Conservation (phyloP, 768 basidiomycete species). For the Cystoderma amianthinum region DNA sequence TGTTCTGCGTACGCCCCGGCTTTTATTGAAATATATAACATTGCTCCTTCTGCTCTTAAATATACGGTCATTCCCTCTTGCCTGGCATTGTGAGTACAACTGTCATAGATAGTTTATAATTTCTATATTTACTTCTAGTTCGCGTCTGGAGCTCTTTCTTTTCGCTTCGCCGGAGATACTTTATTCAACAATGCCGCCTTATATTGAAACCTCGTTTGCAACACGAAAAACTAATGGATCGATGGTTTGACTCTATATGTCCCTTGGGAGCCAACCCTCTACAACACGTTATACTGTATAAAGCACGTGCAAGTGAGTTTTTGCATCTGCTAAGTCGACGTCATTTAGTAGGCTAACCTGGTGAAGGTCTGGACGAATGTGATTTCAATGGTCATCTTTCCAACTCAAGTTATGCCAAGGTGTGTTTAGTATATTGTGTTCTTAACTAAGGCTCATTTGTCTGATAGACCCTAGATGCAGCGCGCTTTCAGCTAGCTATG, state of each 20-base stretch:
- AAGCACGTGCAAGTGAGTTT: slow-evolving; percentile 52
- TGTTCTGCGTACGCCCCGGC: no score
- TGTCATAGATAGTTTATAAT: not conserved
- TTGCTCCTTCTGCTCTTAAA: no score
- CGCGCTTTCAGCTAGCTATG: slow-evolving; percentile 1
- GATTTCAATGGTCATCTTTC: slow-evolving; percentile 74
- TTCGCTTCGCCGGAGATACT: slow-evolving; percentile 21
- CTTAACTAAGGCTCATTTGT: no score
- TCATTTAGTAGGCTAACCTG: no score
- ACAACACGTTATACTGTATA: slow-evolving; percentile 29
- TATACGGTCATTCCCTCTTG: slow-evolving; percentile 51
- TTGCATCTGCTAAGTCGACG: no score
- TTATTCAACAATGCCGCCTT: slow-evolving; percentile 23
- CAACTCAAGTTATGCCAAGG: slow-evolving; percentile 79
- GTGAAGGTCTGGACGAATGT: slow-evolving; percentile 63
- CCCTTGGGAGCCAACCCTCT: slow-evolving; percentile 59
- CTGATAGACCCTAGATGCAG: slow-evolving; percentile 2
- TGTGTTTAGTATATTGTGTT: no score
- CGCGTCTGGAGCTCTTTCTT: slow-evolving; percentile 48
- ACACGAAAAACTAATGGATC: slow-evolving; percentile 23
- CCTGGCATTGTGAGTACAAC: slow-evolving; percentile 58
- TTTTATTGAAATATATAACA: no score
- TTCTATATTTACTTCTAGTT: slow-evolving; percentile 21
- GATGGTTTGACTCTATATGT: slow-evolving; percentile 40
- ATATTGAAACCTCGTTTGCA: slow-evolving; percentile 25